Evolutionary conservation across 306 rosid genomes (phyloP).

Genomic region (Urtica urens): DNA sequence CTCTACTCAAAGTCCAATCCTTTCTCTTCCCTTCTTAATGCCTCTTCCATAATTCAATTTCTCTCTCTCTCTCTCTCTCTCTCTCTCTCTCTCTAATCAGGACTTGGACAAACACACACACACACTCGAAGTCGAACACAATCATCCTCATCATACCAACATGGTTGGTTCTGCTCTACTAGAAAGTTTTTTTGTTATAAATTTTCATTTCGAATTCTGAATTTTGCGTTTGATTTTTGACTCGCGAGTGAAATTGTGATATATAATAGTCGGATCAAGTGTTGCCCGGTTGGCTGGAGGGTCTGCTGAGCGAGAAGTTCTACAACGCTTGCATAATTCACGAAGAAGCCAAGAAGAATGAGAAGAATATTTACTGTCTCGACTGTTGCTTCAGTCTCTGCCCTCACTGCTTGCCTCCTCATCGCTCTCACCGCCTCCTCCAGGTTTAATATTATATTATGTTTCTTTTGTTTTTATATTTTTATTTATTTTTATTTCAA

Average conservation of each 20-base stretch:
- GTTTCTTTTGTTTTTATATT: neutral
- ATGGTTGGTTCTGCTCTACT: neutral
- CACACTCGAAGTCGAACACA: neutral
- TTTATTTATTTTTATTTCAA: neutral
- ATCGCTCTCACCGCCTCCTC: constrained; percentile 65
- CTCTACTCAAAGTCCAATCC: constrained; percentile 24
- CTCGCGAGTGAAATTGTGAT: neutral
- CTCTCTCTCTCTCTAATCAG: neutral
- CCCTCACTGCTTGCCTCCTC: constrained; percentile 77
- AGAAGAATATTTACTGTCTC: constrained; percentile 75
- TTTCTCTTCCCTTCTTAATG: constrained; percentile 30
- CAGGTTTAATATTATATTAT: constrained; percentile 43
- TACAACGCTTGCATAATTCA: constrained; percentile 88
- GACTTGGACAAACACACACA: neutral
- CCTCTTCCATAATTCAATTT: constrained; percentile 12
- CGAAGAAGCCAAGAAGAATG: constrained; percentile 74
- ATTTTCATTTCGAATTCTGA: neutral
- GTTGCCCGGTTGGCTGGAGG: constrained; percentile 71
- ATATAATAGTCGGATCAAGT: constrained; percentile 17
- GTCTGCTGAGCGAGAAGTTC: constrained; percentile 66
- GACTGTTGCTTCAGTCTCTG: constrained; percentile 86
- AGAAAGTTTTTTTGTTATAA: neutral
- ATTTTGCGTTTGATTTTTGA: neutral
- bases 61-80: neutral
- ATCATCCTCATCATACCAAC: neutral